Percentiles rank a stretch among this genome's conserved stretches.
Evolutionary conservation across 1,284 basidiomycete species (phyloP).

Genomic region (Mycena sp.): DNA sequence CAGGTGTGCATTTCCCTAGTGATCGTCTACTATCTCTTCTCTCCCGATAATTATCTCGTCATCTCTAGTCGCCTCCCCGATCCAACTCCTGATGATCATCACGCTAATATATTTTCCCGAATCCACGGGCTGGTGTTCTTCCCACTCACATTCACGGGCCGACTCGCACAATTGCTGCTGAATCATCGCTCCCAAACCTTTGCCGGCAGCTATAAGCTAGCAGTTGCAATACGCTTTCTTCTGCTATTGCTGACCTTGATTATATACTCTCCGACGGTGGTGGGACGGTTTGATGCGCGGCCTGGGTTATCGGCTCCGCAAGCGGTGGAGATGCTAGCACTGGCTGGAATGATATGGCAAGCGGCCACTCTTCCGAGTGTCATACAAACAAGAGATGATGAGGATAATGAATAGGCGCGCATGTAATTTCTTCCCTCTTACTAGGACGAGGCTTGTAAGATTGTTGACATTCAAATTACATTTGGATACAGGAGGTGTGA

Average conservation of each 20-base stretch:
- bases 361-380: conserved; percentile 30
- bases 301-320: conserved; percentile 24
- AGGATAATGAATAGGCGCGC: conserved; percentile 27
- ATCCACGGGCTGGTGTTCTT: conserved; percentile 16
- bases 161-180: conserved; percentile 38
- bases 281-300: conserved; percentile 34
- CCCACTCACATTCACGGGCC: conserved; percentile 34
- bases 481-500: too few species aligned
- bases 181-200: conserved; percentile 39
- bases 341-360: conserved; percentile 30
- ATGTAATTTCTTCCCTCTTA: too few species aligned
- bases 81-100: conserved; percentile 17
- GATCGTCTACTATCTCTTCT: conserved; percentile 28
- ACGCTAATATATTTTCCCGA: conserved; percentile 1
- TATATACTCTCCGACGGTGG: conserved; percentile 27
- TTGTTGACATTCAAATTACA: too few species aligned
- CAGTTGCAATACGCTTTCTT: conserved; percentile 23
- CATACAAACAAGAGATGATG: conserved; percentile 22
- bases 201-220: conserved; percentile 39
- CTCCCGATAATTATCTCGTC: conserved; percentile 27
- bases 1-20: conserved; percentile 30
- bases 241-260: conserved; percentile 7
- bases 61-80: conserved; percentile 19
- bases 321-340: conserved; percentile 17
- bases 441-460: too few species aligned